These are phyloP conservation scores for Debaryomyces fabryi DNA, from an alignment of 1,139 yeast genomes.

Conservation along the genomic window DNA sequence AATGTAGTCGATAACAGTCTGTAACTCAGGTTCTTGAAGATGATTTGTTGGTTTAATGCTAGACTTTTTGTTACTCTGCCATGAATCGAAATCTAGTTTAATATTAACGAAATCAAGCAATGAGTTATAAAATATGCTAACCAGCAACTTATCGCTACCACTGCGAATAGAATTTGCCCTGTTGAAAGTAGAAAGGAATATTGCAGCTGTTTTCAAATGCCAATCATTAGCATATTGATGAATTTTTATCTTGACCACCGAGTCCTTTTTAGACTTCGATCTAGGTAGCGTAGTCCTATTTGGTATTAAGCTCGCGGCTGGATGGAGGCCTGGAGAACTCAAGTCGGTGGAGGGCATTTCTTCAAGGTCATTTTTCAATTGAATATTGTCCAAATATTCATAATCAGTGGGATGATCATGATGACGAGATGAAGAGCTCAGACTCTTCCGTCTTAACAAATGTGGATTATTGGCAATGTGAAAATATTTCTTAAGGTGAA, in stretches of 20 bases:
- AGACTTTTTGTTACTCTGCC: slow-evolving; percentile 54
- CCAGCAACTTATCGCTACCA: slow-evolving; percentile 38
- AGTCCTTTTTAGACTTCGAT: slow-evolving; percentile 20
- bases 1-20: slow-evolving; percentile 48
- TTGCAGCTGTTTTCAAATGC: slow-evolving; percentile 72
- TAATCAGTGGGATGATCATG: slow-evolving; percentile 15
- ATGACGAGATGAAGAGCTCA: slow-evolving; percentile 9
- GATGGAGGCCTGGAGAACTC: slow-evolving; percentile 8
- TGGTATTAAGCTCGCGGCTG: slow-evolving; percentile 14
- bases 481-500: slow-evolving; percentile 52
- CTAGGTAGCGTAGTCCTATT: slow-evolving; percentile 12
- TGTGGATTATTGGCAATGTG: slow-evolving; percentile 40
- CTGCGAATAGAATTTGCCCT: slow-evolving; percentile 50
- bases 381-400: slow-evolving; percentile 22
- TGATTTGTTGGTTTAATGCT: slow-evolving; percentile 11
- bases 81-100: slow-evolving; percentile 76
- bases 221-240: slow-evolving; percentile 78
- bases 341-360: background rate
- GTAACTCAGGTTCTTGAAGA: slow-evolving; percentile 31
- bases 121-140: slow-evolving; percentile 71
- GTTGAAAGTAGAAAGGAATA: slow-evolving; percentile 56
- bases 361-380: slow-evolving; percentile 20
- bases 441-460: slow-evolving; percentile 19
- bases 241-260: slow-evolving; percentile 51
- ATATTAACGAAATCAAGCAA: slow-evolving; percentile 80